Base-by-base conservation (phyloP, 495 filamentous ascomycete species). In the Penicillium steckii region DNA sequence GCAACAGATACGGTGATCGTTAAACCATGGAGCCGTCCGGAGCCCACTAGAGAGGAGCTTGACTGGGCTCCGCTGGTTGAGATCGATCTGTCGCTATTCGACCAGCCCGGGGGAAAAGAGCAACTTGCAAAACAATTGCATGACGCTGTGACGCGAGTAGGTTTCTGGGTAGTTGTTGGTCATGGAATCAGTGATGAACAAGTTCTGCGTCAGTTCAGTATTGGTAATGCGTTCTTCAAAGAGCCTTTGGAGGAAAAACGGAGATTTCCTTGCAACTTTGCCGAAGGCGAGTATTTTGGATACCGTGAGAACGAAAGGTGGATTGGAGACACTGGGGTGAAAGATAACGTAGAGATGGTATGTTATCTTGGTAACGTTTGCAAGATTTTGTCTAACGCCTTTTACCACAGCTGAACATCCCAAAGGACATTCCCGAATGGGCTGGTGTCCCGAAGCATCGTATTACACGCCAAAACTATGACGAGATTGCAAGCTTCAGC, bases 1-100 rank as follows among this genome's bases (percentile, higher is more conserved):
- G 23, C 50, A 4, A 29, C 30, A 13, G 41, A 55, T 2, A 50
- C 44, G 27, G 50, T 67, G 15, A 50, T 57, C 1, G 49, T 73
- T 10, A 71, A 72, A 48, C 45, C 70, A n/a, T 76, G 73, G 71
- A 57, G 35, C 32, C 68, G 73, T 7, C 72, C 72, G 5, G 41
- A 47, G 10, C 60, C 60, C 9, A 76, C 72, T 1, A 48, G 55
- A 10, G 66, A 65, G 23, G 35, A 67, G 12, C 56, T 67, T 13
- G 65, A 72, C 12, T 82, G 79, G 79, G 77, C 80, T 12, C 77
- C 80, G 12, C 68, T 82, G 8, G 66, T 78, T 13, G 76, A 73
- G n/a, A 70, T 84, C 17, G 80, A 84, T 58, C 68, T 84, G 2
- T 72, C 71, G 42, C 65, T 65, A 3, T 80, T 76, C 51, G 71